Conservation (phyloP, 208 protist species). For the Leishmania braziliensis region DNA sequence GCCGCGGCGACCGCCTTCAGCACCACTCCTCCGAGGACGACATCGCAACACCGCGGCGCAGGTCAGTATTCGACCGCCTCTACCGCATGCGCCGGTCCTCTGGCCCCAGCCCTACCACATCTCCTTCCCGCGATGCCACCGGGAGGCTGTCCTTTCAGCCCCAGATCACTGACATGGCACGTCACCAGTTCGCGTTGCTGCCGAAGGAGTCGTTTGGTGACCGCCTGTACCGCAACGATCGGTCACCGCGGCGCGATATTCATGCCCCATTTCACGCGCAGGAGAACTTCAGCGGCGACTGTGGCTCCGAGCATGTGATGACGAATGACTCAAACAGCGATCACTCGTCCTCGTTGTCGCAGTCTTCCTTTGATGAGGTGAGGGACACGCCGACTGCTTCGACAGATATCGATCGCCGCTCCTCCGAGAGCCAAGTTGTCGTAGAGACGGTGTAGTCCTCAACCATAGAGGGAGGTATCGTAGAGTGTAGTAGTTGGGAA, state of each 20-base stretch:
- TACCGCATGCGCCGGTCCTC: constrained; percentile 27
- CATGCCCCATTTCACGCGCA: constrained; percentile 12
- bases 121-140: constrained; percentile 16
- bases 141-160: constrained; percentile 38
- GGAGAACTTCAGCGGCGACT: constrained; percentile 22
- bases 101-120: constrained; percentile 22
- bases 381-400: neutral
- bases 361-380: constrained; percentile 17
- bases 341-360: constrained; percentile 18
- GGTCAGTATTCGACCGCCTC: constrained; percentile 43
- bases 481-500: neutral
- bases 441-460: constrained; percentile 14
- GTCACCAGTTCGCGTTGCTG: constrained; percentile 21
- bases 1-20: constrained; percentile 9
- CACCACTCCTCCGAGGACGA: neutral
- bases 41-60: constrained; percentile 1
- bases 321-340: constrained; percentile 1
- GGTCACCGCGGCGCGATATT: constrained; percentile 16
- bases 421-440: constrained; percentile 3
- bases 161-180: constrained; percentile 51
- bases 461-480: too few species aligned
- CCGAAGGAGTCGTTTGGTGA: constrained; percentile 39
- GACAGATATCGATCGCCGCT: neutral
- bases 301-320: constrained; percentile 18
- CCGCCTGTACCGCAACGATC: constrained; percentile 41